Base-by-base conservation (phyloP, 805 yeast species). In the Dipodascopsis uninucleata region DNA sequence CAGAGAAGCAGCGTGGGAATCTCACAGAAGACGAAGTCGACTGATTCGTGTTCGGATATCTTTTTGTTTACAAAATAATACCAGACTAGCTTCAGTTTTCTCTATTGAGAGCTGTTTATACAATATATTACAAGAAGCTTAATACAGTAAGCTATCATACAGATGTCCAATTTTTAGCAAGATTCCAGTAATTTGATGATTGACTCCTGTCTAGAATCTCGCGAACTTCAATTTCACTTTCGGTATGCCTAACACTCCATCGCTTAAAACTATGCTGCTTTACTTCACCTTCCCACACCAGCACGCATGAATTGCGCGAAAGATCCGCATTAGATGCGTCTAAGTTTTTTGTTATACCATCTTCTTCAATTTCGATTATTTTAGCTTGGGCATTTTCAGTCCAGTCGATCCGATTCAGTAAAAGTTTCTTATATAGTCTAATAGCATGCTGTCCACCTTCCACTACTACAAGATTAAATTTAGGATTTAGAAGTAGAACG, bases 371-470 rank as follows among this genome's bases (percentile, higher is more conserved):
- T 7, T 46, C 46, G 12, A 39, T 43, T 31, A 40, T n/a, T 2
- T 29, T 45, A 4, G 49, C 51, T 0, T 52, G 62, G 8, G 54
- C 52, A 14, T 58, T 59, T 1, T 76, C 78, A 4, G 71, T 70
- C 97, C 96, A 89, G 28, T 75, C 70, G 42, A 86, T 82, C 44
- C 96, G 69, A 28, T 68, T 67, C 39, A 70, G 59, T 57, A 88
- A 56, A 38, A 88, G 67, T 49, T 76, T 79, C 41, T 77, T 78
- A 63, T 77, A 88, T 55, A 77, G 77, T n/a, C 69, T 70, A 18
- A 84, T 64, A 28, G 78, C 69, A 49, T 79, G 79, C 25, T 68
- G 74, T 0, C 83, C 81, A 0, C 97, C 97, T 56, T 85, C 90
- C 1, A 78, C 82, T 2, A 90, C 69, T 0, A 90, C 72, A 31